A percentile compares a stretch with the other conserved stretches of the same genome.
Conservation (phyloP, 2,329 filamentous ascomycete species). For the Nothophaeocryptopus gaeumannii region DNA sequence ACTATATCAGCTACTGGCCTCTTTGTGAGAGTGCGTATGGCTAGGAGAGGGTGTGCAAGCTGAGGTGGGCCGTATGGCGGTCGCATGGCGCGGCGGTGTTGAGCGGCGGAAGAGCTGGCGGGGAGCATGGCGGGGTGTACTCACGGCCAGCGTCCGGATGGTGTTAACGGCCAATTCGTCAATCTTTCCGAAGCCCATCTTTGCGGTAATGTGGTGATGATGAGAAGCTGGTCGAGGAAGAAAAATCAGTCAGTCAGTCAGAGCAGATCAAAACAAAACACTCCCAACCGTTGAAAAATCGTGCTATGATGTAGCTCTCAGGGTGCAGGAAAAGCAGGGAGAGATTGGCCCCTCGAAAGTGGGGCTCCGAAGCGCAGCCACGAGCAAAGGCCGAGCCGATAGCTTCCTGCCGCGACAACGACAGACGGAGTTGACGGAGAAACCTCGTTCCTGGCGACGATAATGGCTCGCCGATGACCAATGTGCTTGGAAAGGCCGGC, state of each 20-base stretch:
- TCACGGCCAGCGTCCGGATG: slow-evolving; percentile 60
- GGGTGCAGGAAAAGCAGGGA: neutral
- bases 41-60: neutral
- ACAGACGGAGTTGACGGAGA: too few relatives aligned
- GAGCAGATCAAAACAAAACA: neutral
- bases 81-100: neutral
- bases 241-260: neutral
- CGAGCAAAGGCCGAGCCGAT: slow-evolving; percentile 7
- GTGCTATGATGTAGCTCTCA: slow-evolving; percentile 5
- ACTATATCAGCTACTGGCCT: slow-evolving; percentile 6
- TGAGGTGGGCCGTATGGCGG: slow-evolving; percentile 6
- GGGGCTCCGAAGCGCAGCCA: neutral
- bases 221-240: neutral
- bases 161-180: slow-evolving; percentile 96
- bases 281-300: neutral
- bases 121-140: slow-evolving; percentile 6
- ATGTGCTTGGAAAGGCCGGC: neutral
- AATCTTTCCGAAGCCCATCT: slow-evolving; percentile 83
- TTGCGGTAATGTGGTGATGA: slow-evolving; percentile 28
- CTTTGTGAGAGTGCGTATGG: slow-evolving; percentile 32
- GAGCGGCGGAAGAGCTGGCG: neutral
- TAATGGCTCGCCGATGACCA: neutral
- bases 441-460: neutral
- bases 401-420: too few relatives aligned
- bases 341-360: neutral